phyloP scores from a whole-genome alignment of 192 early-diverging fungal genomes.

The Coemansia aciculifera region DNA sequence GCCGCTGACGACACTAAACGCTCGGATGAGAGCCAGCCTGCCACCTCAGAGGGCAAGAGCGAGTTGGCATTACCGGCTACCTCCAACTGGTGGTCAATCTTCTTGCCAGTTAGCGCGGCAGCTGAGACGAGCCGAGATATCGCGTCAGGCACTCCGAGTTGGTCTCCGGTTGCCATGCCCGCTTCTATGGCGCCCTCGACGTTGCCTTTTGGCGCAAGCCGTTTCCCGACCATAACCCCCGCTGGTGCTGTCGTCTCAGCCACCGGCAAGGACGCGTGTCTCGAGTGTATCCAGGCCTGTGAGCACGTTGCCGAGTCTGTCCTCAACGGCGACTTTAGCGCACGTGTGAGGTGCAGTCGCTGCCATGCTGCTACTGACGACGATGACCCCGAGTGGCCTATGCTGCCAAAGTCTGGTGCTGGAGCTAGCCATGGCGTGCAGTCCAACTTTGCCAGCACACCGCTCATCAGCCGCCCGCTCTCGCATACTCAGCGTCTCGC shows the following conservation, averaged over 20 bases:
- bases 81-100: slow-evolving; percentile 49
- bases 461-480: slow-evolving; percentile 29
- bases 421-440: background rate
- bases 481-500: slow-evolving; percentile 48
- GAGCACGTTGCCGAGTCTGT: slow-evolving; percentile 53
- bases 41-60: background rate
- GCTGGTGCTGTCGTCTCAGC: slow-evolving; percentile 29
- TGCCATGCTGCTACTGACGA: slow-evolving; percentile 23
- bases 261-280: slow-evolving; percentile 36
- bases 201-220: slow-evolving; percentile 25
- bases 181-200: slow-evolving; percentile 48
- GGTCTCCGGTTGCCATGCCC: slow-evolving; percentile 31
- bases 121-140: background rate
- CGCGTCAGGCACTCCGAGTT: slow-evolving; percentile 16
- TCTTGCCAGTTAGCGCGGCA: slow-evolving; percentile 20
- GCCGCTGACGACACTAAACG: background rate
- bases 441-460: slow-evolving; percentile 17
- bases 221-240: slow-evolving; percentile 34
- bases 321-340: slow-evolving; percentile 50
- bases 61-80: background rate
- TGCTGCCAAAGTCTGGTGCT: slow-evolving; percentile 12
- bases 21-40: background rate
- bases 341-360: slow-evolving; percentile 48
- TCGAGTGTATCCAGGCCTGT: slow-evolving; percentile 54
- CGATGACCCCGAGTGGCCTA: slow-evolving; percentile 34